phyloP scores from a whole-genome alignment of 1,139 yeast genomes.

The Saccharomyces hybrid region DNA sequence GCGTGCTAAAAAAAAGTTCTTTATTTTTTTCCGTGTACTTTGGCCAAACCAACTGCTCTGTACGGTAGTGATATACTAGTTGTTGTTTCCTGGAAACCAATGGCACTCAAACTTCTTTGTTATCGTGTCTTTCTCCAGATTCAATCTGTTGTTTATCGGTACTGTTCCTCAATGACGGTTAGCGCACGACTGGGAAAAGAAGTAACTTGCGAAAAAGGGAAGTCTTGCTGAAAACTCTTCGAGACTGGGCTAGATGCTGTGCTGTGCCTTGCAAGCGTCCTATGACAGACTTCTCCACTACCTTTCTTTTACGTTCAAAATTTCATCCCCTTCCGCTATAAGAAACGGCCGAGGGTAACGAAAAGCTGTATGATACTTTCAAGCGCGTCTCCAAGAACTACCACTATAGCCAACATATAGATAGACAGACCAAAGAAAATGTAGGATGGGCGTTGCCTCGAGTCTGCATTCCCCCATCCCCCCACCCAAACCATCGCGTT shows the following conservation, averaged over 20 bases:
- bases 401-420: not conserved
- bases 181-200: not conserved
- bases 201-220: not conserved
- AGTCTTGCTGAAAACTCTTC: not conserved
- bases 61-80: not conserved
- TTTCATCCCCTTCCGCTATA: not conserved
- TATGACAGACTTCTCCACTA: not conserved
- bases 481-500: no score
- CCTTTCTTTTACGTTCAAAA: not conserved
- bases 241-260: not conserved
- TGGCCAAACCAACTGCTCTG: not conserved
- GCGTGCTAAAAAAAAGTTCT: not conserved
- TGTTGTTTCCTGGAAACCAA: not conserved
- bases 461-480: no score
- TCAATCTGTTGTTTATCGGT: not conserved
- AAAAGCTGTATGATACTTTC: not conserved
- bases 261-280: not conserved
- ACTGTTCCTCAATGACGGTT: not conserved
- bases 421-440: no score
- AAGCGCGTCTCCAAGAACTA: not conserved
- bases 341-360: not conserved
- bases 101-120: not conserved
- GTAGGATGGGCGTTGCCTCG: no score
- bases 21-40: not conserved
- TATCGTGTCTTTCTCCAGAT: not conserved